Evolutionary conservation across 768 basidiomycete species (phyloP).

Genomic region (Lentinus tigrinus): DNA sequence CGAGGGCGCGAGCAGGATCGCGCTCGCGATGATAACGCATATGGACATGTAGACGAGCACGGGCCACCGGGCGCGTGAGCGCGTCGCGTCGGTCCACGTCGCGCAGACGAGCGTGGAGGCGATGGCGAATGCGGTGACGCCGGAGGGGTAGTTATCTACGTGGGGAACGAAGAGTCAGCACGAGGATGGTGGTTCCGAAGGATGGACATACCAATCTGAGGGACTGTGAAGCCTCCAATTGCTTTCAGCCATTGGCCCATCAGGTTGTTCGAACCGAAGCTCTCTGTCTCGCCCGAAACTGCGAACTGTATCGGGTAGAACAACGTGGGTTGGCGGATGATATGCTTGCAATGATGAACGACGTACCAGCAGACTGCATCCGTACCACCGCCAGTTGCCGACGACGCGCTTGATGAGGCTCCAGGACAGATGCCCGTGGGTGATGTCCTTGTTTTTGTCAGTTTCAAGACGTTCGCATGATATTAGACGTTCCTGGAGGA

Average conservation of each 20-base stretch:
- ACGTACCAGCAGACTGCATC: slow-evolving; percentile 58
- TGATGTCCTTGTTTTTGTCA: slow-evolving; percentile 35
- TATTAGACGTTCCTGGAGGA: slow-evolving; percentile 50
- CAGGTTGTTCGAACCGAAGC: slow-evolving; percentile 67
- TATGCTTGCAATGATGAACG: not conserved
- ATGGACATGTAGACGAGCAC: slow-evolving; percentile 63
- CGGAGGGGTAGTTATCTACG: slow-evolving; percentile 59
- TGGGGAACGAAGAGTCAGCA: not conserved
- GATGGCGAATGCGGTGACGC: slow-evolving; percentile 64
- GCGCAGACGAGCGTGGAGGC: slow-evolving; percentile 62
- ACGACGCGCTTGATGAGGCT: slow-evolving; percentile 47
- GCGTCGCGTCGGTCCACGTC: slow-evolving; percentile 59
- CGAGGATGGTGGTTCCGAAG: not conserved
- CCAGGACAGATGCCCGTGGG: slow-evolving; percentile 46
- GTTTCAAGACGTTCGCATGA: slow-evolving; percentile 48
- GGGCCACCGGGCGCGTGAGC: slow-evolving; percentile 54
- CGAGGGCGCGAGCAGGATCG: slow-evolving; percentile 61
- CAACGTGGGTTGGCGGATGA: not conserved
- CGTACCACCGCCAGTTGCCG: slow-evolving; percentile 67
- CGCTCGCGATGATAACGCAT: slow-evolving; percentile 51
- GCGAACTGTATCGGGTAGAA: slow-evolving; percentile 46
- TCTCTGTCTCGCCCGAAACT: slow-evolving; percentile 65
- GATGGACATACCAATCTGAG: slow-evolving; percentile 49
- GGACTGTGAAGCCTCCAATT: slow-evolving; percentile 58
- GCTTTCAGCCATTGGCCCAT: slow-evolving; percentile 74